Evolutionary conservation across 331 rosid species (phyloP).

Genomic region (Quercus phellos): DNA sequence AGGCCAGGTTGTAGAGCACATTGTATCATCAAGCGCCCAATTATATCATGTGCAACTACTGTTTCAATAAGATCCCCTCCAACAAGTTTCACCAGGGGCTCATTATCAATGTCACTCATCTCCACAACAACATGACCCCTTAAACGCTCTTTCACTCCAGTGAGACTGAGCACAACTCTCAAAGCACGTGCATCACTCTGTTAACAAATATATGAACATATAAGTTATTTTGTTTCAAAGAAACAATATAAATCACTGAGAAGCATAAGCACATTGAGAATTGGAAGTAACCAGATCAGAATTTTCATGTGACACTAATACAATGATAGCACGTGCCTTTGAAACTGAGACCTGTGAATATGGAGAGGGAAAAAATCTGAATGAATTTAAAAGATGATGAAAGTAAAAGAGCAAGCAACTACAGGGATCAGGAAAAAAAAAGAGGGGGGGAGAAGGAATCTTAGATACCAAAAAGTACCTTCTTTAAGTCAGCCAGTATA

Average conservation of each 20-base stretch:
- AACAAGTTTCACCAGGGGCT: conserved; percentile 93
- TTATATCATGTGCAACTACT: conserved; percentile 98
- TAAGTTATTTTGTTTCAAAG: conserved; percentile 9
- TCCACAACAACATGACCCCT: conserved; percentile 93
- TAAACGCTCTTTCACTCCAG: conserved; percentile 90
- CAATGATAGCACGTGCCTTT: conserved; percentile 96
- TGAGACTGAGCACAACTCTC: conserved; percentile 95
- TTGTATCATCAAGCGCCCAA: conserved; percentile 97
- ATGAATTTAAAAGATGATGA: background rate
- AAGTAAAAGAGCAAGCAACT: background rate
- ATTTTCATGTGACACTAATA: conserved; percentile 86
- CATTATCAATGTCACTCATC: conserved; percentile 98
- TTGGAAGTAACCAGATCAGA: conserved; percentile 76
- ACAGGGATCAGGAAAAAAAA: background rate
- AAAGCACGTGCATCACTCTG: conserved; percentile 98
- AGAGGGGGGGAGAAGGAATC: background rate
- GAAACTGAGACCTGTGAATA: conserved; percentile 85
- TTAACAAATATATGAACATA: conserved; percentile 22
- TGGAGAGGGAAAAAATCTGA: background rate
- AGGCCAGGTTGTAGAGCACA: conserved; percentile 99
- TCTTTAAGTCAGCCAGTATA: conserved; percentile 89
- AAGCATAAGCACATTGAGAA: conserved; percentile 15
- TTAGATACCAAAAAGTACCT: conserved; percentile 43
- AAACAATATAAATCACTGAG: conserved; percentile 7
- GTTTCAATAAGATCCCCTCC: conserved; percentile 97